These are phyloP conservation scores for Claviceps monticola DNA, from an alignment of 2,329 filamentous ascomycete genomes.

Conservation along the genomic window DNA sequence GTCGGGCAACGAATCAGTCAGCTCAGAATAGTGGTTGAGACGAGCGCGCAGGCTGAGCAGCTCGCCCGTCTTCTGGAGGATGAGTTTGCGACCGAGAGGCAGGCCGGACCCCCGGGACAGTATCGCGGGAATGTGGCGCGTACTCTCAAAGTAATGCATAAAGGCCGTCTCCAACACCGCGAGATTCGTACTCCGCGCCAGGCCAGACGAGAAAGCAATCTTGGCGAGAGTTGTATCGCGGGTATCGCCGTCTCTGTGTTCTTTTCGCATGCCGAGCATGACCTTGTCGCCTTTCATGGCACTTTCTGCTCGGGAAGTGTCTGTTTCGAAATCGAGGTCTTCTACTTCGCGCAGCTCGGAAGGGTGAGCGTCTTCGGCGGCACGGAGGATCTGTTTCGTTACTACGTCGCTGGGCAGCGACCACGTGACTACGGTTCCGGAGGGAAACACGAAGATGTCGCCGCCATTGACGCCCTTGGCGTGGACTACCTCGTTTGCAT, in stretches of 20 bases:
- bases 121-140: constrained; percentile 64
- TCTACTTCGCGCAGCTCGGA: constrained; percentile 64
- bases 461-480: constrained; percentile 50
- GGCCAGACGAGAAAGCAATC: constrained; percentile 88
- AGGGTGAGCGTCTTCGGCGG: constrained; percentile 61
- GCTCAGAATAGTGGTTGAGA: constrained; percentile 90
- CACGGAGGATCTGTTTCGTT: constrained; percentile 57
- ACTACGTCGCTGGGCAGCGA: constrained; percentile 66
- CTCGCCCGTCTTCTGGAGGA: constrained; percentile 87
- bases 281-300: constrained; percentile 79
- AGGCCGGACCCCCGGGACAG: constrained; percentile 48
- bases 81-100: constrained; percentile 50
- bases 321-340: constrained; percentile 75
- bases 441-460: constrained; percentile 92
- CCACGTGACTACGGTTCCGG: constrained; percentile 88
- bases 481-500: constrained; percentile 48
- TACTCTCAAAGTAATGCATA: constrained; percentile 74
- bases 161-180: constrained; percentile 79
- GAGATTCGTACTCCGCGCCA: constrained; percentile 85
- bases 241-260: constrained; percentile 28
- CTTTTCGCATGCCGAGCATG: constrained; percentile 63
- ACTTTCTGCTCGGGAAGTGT: constrained; percentile 58
- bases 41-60: constrained; percentile 79
- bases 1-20: constrained; percentile 89
- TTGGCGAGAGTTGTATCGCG: constrained; percentile 65